Base-by-base conservation (phyloP, 73 alveolate genomes). In the Symbiodinium natans region DNA sequence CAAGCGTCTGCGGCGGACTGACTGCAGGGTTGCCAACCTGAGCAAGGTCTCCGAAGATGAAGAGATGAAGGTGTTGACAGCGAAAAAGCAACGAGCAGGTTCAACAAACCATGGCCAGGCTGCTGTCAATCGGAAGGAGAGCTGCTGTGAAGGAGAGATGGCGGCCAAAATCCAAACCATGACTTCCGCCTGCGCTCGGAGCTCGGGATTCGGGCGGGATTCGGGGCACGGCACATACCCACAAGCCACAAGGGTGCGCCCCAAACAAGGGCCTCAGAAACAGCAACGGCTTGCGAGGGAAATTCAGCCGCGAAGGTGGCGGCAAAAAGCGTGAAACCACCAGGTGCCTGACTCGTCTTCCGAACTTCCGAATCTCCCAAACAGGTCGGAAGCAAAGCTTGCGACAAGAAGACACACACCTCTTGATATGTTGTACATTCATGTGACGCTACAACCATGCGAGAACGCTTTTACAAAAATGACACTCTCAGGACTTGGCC, bases 251-350 rank as follows among this genome's bases (percentile, higher is more conserved):
- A n/a, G 73, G 27, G 68, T 3, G 40, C 40, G n/a, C 10, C 4
- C 80, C 80, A 63, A 63, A 63, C 29, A 63, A 63, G 25, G 31
- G 17, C 88, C 88, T 41, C 88, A 21, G 88, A 56, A 25, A 33
- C 63, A 9, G 48, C 56, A 56, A 80, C 41, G 34, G 73, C 86
- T 27, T 88, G 68, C 3, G 84, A 23, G 15, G 42, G 46, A 13
- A 43, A 82, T 40, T 88, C 95, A 1, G 68, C 59, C 17, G 63
- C 95, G 36, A 88, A 88, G 73, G 95, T 88, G 27, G 73, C 86
- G 17, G 95, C 95, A 39, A 59, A 88, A 74, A 88, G 86, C 52
- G 86, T 82, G 46, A 88, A 88, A 73, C 95, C 86, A 10, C 86
- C 74, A 17, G 95, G 95, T 1, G 95, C 95, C 95, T 88, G 36